A percentile compares a stretch with the other conserved stretches of the same genome.
Evolutionary conservation across 139 green algal genomes (phyloP).

Genomic region (Picochlorum costavermella): DNA sequence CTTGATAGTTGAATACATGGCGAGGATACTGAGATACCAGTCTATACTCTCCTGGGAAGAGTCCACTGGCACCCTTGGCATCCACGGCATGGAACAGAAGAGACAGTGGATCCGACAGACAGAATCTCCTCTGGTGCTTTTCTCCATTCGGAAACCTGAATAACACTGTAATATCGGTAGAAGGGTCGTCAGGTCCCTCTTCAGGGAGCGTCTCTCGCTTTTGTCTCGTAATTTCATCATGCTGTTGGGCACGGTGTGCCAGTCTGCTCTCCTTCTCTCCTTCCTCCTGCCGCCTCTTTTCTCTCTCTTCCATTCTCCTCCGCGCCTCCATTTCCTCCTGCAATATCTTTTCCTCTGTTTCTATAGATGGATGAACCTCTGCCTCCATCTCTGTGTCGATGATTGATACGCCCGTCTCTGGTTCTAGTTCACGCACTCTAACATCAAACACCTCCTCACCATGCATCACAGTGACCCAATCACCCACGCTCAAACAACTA

Average conservation of each 20-base stretch:
- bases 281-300: constrained; percentile 9
- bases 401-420: constrained; percentile 12
- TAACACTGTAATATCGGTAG: constrained; percentile 9
- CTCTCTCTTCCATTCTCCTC: constrained; percentile 6
- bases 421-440: constrained; percentile 54
- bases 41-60: constrained; percentile 35
- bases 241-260: constrained; percentile 2
- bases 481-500: constrained; percentile 58
- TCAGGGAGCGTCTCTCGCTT: neutral
- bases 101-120: constrained; percentile 16
- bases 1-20: constrained; percentile 26
- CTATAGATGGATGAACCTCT: constrained; percentile 64
- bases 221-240: neutral
- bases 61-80: constrained; percentile 20
- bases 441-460: constrained; percentile 24
- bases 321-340: constrained; percentile 20
- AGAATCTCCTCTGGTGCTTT: constrained; percentile 46
- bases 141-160: constrained; percentile 63
- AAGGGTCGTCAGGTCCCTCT: neutral
- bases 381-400: constrained; percentile 70
- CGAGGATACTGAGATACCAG: constrained; percentile 62
- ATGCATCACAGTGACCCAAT: constrained; percentile 49
- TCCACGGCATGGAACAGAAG: constrained; percentile 67
- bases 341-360: constrained; percentile 48
- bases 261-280: constrained; percentile 20